Evolutionary conservation across 495 filamentous ascomycete genomes (phyloP).

Genomic region (Penicillium malachiteum): DNA sequence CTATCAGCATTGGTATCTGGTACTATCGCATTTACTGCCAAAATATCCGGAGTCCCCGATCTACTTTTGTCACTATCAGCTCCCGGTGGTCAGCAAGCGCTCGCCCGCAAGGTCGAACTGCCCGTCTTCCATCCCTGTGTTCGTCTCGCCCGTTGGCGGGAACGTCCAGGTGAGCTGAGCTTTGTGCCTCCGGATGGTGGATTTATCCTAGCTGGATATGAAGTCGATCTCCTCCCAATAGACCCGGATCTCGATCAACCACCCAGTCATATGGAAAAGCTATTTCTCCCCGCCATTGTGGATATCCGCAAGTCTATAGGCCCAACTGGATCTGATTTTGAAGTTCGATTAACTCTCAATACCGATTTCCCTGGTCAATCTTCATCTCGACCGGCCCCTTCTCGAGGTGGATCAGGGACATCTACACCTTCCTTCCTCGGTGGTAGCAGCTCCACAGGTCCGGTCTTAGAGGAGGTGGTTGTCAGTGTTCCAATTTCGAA

Average conservation of each 20-base stretch:
- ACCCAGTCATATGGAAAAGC: conserved; percentile 55
- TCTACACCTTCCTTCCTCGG: conserved; percentile 64
- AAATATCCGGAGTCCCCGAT: conserved; percentile 92
- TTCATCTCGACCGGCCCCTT: conserved; percentile 30
- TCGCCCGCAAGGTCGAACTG: conserved; percentile 73
- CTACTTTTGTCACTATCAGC: conserved; percentile 75
- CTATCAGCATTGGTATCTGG: conserved; percentile 86
- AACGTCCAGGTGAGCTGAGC: conserved; percentile 83
- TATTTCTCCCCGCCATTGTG: conserved; percentile 78
- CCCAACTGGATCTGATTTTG: conserved; percentile 74
- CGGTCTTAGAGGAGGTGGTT: conserved; percentile 73
- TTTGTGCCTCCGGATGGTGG: conserved; percentile 94
- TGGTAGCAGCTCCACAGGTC: conserved; percentile 49
- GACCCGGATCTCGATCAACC: conserved; percentile 42
- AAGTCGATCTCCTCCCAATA: conserved; percentile 82
- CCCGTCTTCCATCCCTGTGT: conserved; percentile 98
- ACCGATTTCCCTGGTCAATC: conserved; percentile 53
- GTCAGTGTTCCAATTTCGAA: conserved; percentile 81
- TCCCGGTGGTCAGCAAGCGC: conserved; percentile 70
- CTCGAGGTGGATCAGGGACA: conserved; percentile 47
- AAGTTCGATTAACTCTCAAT: conserved; percentile 75
- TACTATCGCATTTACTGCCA: conserved; percentile 91
- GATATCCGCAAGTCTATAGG: conserved; percentile 82
- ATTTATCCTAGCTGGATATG: conserved; percentile 94
- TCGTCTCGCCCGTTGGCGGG: conserved; percentile 77